Evolutionary conservation across 1,284 basidiomycete species (phyloP), one percentile per base, ranked within the genome.

Genomic region (Leccinum griseonigrum): DNA sequence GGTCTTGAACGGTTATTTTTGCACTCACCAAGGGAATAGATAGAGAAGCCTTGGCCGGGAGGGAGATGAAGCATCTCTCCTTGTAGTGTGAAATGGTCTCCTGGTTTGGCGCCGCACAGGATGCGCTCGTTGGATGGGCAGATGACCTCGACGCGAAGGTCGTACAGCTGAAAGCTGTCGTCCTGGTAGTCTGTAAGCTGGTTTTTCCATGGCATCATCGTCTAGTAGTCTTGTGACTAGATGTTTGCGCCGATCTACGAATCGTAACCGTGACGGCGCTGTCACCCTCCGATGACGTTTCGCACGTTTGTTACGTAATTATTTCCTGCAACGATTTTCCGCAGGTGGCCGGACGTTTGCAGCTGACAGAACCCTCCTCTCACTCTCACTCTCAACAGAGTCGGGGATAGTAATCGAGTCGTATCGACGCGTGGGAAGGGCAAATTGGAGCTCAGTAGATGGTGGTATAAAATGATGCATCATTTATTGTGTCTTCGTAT

Each of bases 31-130:
- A 87, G 74, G 0, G 86, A 88, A 68, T 87, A 88, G 38, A 88
- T 85, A 0, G 86, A 87, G 65, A 88, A 81, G 1, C 84, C 86
- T 67, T 87, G 85, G 1, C 77, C 80, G 0, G 81, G 79, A 11
- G 87, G 86, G 2, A 88, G 77, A 64, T 78, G 67, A 28, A 88
- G 65, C 81, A 87, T 83, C 70, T 88, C 87, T 1, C 85, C 86
- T 65, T 85, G 74, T 5, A 89, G 75, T 2, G 75, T 81, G 68
- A 89, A 87, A 68, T 83, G 73, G 68, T 89, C 87, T 1, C 86
- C 86, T 2, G 76, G 72, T 64, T 84, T 85, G 2, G 86, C 86
- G 2, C 86, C 86, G 60, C 85, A 87, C 38, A 86, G 67, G 60
- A 86, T 82, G 26, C 78, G 79, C 66, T 78, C 75, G 26, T 78